Evolutionary conservation across 371 early-diverging fungal species (phyloP).

Genomic region (Enteropsectra breve): DNA sequence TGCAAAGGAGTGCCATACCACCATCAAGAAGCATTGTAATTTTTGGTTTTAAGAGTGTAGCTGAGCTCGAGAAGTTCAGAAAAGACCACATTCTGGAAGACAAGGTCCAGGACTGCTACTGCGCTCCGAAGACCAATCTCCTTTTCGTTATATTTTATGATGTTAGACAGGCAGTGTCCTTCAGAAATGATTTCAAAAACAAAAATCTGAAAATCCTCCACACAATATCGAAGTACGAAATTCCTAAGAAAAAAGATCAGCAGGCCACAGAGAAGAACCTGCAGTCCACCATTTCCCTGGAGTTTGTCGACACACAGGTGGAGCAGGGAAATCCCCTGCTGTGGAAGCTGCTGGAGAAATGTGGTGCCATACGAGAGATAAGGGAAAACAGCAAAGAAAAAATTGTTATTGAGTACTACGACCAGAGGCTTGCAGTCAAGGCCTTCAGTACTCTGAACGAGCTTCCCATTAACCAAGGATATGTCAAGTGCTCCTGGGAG

Average conservation of each 20-base stretch:
- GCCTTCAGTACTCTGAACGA: constrained; percentile 35
- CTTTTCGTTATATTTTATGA: constrained; percentile 57
- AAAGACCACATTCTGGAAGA: background rate
- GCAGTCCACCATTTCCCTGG: constrained; percentile 50
- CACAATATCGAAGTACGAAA: constrained; percentile 53
- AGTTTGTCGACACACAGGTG: constrained; percentile 20
- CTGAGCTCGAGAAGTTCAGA: constrained; percentile 16
- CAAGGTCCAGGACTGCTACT: constrained; percentile 50
- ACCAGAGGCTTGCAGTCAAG: constrained; percentile 44
- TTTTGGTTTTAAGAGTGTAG: constrained; percentile 30
- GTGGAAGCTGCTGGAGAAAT: constrained; percentile 16
- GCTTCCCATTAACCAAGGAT: constrained; percentile 12
- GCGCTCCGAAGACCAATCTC: constrained; percentile 36
- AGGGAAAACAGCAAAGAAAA: constrained; percentile 35
- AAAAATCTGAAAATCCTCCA: constrained; percentile 33
- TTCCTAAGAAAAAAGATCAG: constrained; percentile 56
- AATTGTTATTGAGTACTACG: constrained; percentile 56
- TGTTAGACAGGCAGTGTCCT: constrained; percentile 39
- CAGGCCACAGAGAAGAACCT: constrained; percentile 49
- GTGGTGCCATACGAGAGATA: constrained; percentile 52
- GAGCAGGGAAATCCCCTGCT: constrained; percentile 29
- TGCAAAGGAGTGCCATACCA: background rate
- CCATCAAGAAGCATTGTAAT: constrained; percentile 50
- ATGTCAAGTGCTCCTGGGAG: constrained; percentile 24
- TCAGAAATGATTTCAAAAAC: constrained; percentile 5